Conservation (phyloP, 306 rosid genomes). For the Leucaena leucocephala region DNA sequence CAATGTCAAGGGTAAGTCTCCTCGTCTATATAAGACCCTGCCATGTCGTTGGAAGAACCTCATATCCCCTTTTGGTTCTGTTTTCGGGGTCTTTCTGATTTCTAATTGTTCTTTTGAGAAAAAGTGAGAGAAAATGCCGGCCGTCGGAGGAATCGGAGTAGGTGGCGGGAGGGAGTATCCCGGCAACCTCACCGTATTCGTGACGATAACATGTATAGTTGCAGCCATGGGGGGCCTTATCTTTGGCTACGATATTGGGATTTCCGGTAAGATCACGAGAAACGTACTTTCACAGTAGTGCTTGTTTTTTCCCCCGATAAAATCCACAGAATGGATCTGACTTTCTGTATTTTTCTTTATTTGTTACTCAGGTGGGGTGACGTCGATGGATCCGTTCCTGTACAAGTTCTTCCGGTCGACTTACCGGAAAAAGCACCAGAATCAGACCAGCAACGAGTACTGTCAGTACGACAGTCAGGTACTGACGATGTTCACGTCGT, state of each 20-base stretch:
- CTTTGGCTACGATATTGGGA: constrained; percentile 94
- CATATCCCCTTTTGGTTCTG: background rate
- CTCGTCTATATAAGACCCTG: constrained; percentile 37
- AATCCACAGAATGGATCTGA: background rate
- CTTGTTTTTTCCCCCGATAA: background rate
- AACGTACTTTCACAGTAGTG: background rate
- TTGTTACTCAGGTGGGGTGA: constrained; percentile 71
- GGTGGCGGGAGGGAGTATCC: constrained; percentile 59
- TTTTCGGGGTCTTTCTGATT: background rate
- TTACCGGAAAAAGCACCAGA: constrained; percentile 50
- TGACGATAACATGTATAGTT: constrained; percentile 71
- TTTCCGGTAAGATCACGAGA: constrained; percentile 61
- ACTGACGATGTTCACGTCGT: constrained; percentile 86
- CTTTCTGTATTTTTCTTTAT: background rate
- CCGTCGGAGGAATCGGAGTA: constrained; percentile 48
- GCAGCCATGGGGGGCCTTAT: constrained; percentile 98
- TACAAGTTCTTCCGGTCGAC: constrained; percentile 70
- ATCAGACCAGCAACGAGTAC: constrained; percentile 54
- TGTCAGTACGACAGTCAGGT: constrained; percentile 77
- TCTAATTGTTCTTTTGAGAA: too few relatives aligned
- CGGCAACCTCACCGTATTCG: constrained; percentile 76
- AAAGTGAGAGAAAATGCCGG: constrained; percentile 60
- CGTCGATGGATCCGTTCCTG: constrained; percentile 87
- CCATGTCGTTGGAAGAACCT: constrained; percentile 19
- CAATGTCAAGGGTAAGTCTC: background rate